Evolutionary conservation across 2,329 filamentous ascomycete genomes (phyloP).

Genomic region (Aspergillus sclerotialis): DNA sequence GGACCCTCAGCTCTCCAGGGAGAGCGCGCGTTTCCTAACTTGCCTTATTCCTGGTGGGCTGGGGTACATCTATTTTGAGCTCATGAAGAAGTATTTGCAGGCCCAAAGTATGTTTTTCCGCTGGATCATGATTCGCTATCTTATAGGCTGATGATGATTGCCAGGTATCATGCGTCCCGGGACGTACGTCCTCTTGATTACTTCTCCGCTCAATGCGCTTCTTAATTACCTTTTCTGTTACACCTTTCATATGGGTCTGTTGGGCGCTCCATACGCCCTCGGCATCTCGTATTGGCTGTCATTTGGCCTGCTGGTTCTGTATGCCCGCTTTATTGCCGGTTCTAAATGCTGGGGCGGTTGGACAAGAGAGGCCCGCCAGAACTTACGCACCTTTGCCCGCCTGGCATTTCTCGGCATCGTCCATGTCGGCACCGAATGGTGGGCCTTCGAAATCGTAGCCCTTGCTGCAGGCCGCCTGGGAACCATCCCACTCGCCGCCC

Average conservation of each 20-base stretch:
- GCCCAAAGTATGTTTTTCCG: constrained; percentile 42
- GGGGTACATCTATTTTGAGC: constrained; percentile 82
- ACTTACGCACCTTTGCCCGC: constrained; percentile 63
- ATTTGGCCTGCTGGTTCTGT: constrained; percentile 67
- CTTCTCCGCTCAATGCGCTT: constrained; percentile 52
- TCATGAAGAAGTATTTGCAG: constrained; percentile 58
- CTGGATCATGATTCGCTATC: not conserved
- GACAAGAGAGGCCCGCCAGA: constrained; percentile 56
- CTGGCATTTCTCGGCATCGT: constrained; percentile 70
- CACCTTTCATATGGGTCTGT: constrained; percentile 60
- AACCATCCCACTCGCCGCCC: constrained; percentile 70
- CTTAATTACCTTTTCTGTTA: constrained; percentile 67
- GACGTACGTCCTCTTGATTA: constrained; percentile 57
- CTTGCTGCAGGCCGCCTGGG: constrained; percentile 74
- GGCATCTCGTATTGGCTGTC: constrained; percentile 82
- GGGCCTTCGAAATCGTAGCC: constrained; percentile 88
- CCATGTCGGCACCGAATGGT: constrained; percentile 88
- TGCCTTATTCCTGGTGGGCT: constrained; percentile 72
- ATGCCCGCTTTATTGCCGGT: constrained; percentile 63
- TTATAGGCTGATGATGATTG: not conserved
- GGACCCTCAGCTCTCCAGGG: constrained; percentile 66
- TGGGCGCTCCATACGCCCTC: constrained; percentile 75
- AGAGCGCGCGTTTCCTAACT: constrained; percentile 66
- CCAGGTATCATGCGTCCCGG: constrained; percentile 57
- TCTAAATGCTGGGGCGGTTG: constrained; percentile 75